These are phyloP conservation scores for Nitzschia sp. DNA, from an alignment of 108 stramenopile species.

Conservation along the genomic window DNA sequence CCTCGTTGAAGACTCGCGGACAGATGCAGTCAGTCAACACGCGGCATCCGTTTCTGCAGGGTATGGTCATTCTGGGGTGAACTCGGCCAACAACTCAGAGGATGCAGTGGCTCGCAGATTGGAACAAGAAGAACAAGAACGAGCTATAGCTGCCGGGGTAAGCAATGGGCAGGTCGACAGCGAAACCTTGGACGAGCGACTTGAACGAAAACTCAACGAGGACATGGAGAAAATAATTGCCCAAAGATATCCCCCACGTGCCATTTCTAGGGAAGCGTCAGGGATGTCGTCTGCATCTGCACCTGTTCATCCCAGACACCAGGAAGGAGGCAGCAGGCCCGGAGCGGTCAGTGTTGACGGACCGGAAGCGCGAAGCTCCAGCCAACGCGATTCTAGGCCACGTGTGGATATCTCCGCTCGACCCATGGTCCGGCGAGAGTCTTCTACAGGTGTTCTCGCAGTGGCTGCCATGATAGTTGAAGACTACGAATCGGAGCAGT, in stretches of 20 bases:
- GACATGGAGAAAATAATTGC: background rate
- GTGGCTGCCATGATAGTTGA: constrained; percentile 14
- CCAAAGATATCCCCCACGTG: background rate
- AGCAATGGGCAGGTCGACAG: background rate
- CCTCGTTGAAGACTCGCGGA: too few species aligned
- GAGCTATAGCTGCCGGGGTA: background rate
- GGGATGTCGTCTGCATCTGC: background rate
- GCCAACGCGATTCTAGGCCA: too few species aligned
- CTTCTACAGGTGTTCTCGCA: background rate
- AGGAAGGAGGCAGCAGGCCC: background rate
- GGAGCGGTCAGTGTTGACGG: background rate
- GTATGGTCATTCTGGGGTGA: too few species aligned
- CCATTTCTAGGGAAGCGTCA: background rate
- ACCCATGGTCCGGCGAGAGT: background rate
- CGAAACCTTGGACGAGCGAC: background rate
- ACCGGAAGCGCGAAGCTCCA: background rate
- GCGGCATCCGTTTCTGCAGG: too few species aligned
- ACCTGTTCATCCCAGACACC: background rate
- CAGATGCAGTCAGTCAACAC: too few species aligned
- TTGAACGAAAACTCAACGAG: background rate
- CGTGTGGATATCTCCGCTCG: background rate
- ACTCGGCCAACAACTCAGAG: background rate
- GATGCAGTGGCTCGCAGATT: background rate
- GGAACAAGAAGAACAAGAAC: constrained; percentile 1
- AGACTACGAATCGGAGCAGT: constrained; percentile 7